These are phyloP conservation scores for Mimosa pudica DNA, from an alignment of 306 rosid species.

Conservation along the genomic window DNA sequence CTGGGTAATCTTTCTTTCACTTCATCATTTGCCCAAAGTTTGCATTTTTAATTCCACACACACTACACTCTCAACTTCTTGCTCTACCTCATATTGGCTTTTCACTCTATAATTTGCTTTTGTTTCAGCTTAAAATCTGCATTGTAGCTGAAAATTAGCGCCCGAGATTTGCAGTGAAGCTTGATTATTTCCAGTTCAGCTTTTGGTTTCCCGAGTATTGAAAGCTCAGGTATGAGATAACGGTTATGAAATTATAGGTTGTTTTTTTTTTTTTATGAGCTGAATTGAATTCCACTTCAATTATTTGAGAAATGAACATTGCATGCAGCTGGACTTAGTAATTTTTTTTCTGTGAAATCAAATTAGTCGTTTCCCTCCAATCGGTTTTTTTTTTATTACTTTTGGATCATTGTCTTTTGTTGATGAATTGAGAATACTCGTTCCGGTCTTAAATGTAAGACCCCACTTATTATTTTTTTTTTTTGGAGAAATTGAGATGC, in stretches of 20 bases:
- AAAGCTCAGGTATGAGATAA: background rate
- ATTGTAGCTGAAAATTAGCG: slow-evolving; percentile 10
- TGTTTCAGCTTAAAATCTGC: slow-evolving; percentile 11
- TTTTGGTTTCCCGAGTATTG: background rate
- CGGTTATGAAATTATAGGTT: background rate
- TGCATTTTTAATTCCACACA: background rate
- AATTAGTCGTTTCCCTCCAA: background rate
- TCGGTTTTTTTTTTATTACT: background rate
- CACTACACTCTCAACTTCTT: background rate
- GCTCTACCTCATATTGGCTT: background rate
- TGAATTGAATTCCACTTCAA: background rate
- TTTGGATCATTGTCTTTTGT: background rate
- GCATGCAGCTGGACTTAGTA: slow-evolving; percentile 5
- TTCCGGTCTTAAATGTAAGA: no score
- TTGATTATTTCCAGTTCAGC: slow-evolving; percentile 8
- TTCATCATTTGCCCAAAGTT: background rate
- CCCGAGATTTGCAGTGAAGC: background rate
- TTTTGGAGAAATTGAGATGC: no score
- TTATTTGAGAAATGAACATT: background rate
- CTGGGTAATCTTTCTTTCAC: background rate
- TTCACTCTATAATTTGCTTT: background rate
- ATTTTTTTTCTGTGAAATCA: slow-evolving; percentile 20
- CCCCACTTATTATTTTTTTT: no score
- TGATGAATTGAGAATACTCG: background rate
- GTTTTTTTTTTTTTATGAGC: background rate